phyloP scores from a whole-genome alignment of 441 rosid genomes.

The Arabidopsis hybrid region DNA sequence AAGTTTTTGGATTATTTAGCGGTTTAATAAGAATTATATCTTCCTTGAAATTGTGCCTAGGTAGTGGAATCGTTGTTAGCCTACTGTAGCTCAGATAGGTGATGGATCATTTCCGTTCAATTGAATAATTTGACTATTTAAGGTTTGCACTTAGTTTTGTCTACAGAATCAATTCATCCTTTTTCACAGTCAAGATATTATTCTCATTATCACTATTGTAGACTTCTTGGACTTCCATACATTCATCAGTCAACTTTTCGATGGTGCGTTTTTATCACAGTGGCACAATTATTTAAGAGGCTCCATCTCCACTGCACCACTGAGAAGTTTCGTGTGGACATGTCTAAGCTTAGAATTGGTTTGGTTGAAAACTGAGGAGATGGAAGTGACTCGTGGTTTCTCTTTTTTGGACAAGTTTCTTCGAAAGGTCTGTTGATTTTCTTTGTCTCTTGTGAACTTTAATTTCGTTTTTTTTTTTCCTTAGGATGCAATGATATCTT shows the following conservation, averaged over 20 bases:
- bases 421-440: slow-evolving; percentile 13
- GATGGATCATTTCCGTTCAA: neutral
- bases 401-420: slow-evolving; percentile 29
- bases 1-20: neutral
- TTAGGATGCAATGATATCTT: neutral
- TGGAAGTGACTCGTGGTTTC: slow-evolving; percentile 26
- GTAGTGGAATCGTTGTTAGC: slow-evolving; percentile 12
- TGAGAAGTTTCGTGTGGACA: neutral
- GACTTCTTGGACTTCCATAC: neutral
- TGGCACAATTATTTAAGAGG: slow-evolving; percentile 12
- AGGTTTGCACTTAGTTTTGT: slow-evolving; percentile 5
- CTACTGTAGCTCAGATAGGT: neutral
- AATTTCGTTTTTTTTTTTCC: neutral
- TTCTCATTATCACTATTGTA: slow-evolving; percentile 9
- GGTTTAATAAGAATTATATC: neutral
- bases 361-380: slow-evolving; percentile 16
- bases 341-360: neutral
- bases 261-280: neutral
- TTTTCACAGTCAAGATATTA: neutral
- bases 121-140: slow-evolving; percentile 5
- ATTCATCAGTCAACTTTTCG: neutral
- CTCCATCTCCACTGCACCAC: slow-evolving; percentile 17
- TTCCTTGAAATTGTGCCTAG: neutral
- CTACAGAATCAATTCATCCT: slow-evolving; percentile 1
- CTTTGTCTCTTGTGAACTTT: neutral